Evolutionary conservation across 352 stramenopile species (phyloP), one percentile per base, ranked within the genome.

Genomic region (Phytophthora constricta): DNA sequence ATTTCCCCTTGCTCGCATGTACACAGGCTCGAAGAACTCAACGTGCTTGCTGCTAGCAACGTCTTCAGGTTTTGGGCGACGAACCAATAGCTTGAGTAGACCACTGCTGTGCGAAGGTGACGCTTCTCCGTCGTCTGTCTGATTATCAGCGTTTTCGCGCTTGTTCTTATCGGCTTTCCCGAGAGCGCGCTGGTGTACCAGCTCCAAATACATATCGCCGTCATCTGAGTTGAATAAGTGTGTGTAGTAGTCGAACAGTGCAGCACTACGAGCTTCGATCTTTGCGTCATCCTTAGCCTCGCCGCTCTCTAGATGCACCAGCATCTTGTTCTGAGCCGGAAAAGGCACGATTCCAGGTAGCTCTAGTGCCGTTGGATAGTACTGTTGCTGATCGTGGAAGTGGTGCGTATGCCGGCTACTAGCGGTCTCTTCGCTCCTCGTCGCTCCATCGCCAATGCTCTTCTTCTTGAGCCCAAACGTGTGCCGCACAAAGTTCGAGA

Each of bases 231-330:
- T 90, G 68, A 91, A 89, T 19, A 90, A 56, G 57, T 77, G 68
- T n/a, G 75, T 75, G 69, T 90, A 91, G 49, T 91, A 91, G 39
- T 79, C 71, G 25, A 91, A 91, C 1, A 91, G 64, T 14, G 77
- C 83, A 3, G 67, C 47, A 9, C 68, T 77, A 23, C 80, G 73
- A 9, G 57, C 61, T 25, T 73, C 51, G 28, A 84, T 77, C 58
- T 90, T 91, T 47, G 59, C 72, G 37, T 91, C 80, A 51, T 86
- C 84, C 31, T 83, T 78, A 4, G 68, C 74, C 22, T 84, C 73
- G 5, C 63, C 64, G 25, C 58, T 70, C 58, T 90, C 79, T 9
- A 90, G 57, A 62, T 76, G 70, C 45, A 90, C 70, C 9, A 89
- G 63, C 51, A 91, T 43, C 52, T 81, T 78, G 56, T 70, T 77